Evolutionary conservation across 208 protist genomes (phyloP).

Genomic region (Acanthamoeba castellanii): DNA sequence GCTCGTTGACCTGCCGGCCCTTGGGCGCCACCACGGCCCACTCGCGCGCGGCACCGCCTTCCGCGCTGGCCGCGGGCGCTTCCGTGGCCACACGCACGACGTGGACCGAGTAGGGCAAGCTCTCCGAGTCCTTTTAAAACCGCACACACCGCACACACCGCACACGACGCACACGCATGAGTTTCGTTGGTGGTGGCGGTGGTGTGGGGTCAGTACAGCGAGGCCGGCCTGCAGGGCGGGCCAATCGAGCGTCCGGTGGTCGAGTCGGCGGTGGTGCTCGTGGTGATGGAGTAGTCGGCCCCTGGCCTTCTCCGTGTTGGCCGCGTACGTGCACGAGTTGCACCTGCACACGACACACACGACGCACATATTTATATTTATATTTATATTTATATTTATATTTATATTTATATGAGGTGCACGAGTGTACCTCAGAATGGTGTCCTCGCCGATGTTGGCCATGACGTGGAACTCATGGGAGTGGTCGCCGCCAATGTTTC

Average conservation of each 20-base stretch:
- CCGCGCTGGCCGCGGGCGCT: neutral
- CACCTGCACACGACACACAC: neutral
- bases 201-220: too few species aligned
- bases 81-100: neutral
- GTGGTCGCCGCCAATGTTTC: conserved; percentile 85
- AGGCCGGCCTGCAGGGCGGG: neutral
- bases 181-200: too few species aligned
- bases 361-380: neutral
- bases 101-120: neutral
- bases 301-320: conserved; percentile 68
- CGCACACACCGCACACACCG: too few species aligned
- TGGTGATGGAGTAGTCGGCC: neutral
- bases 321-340: conserved; percentile 57
- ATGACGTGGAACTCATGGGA: conserved; percentile 87
- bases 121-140: too few species aligned
- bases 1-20: conserved; percentile 8
- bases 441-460: conserved; percentile 73
- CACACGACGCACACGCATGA: too few species aligned
- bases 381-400: neutral
- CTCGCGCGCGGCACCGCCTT: neutral
- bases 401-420: neutral
- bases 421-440: neutral
- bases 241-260: neutral
- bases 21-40: conserved; percentile 19
- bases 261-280: neutral